A percentile compares a stretch with the other conserved stretches of the same genome.
phyloP scores from a whole-genome alignment of 768 basidiomycete species.

The Tricholomella constricta region DNA sequence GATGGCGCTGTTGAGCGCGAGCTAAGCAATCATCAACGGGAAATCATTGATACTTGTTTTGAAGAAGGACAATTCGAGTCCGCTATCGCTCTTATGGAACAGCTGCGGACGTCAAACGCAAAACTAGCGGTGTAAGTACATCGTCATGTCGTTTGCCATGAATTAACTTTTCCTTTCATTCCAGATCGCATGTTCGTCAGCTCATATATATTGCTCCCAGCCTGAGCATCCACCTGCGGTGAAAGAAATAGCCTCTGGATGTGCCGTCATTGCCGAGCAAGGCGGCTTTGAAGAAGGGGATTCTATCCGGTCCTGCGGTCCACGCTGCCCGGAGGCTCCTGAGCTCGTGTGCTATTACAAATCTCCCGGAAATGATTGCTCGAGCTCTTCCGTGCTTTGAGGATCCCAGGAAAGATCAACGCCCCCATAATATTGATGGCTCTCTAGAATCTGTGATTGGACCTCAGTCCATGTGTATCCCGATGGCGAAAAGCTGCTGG shows the following conservation, averaged over 20 bases:
- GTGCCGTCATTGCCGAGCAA: slow-evolving; percentile 52
- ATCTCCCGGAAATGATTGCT: slow-evolving; percentile 52
- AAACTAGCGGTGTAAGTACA: slow-evolving; percentile 59
- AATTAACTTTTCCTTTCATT: background rate
- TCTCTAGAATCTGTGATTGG: slow-evolving; percentile 60
- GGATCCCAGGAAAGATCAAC: slow-evolving; percentile 20
- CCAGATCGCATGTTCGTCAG: slow-evolving; percentile 65
- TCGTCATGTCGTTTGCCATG: background rate
- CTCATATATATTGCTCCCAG: slow-evolving; percentile 69
- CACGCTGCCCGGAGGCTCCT: slow-evolving; percentile 55
- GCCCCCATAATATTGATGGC: slow-evolving; percentile 26
- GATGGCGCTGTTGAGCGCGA: too few species aligned
- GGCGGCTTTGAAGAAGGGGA: slow-evolving; percentile 38
- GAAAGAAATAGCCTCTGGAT: slow-evolving; percentile 21
- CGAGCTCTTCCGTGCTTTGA: slow-evolving; percentile 57
- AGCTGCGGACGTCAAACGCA: slow-evolving; percentile 57
- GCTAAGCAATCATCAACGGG: too few species aligned
- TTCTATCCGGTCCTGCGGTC: slow-evolving; percentile 47
- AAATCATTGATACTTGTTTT: too few species aligned
- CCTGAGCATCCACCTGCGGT: slow-evolving; percentile 37
- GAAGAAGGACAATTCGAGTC: too few species aligned
- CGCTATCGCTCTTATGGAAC: slow-evolving; percentile 62
- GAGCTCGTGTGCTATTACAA: slow-evolving; percentile 56
- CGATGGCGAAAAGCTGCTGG: slow-evolving; percentile 60
- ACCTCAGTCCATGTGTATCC: slow-evolving; percentile 54